These are phyloP conservation scores for Pestalotiopsis sp. DNA, from an alignment of 2,329 filamentous ascomycete species.

Conservation along the genomic window DNA sequence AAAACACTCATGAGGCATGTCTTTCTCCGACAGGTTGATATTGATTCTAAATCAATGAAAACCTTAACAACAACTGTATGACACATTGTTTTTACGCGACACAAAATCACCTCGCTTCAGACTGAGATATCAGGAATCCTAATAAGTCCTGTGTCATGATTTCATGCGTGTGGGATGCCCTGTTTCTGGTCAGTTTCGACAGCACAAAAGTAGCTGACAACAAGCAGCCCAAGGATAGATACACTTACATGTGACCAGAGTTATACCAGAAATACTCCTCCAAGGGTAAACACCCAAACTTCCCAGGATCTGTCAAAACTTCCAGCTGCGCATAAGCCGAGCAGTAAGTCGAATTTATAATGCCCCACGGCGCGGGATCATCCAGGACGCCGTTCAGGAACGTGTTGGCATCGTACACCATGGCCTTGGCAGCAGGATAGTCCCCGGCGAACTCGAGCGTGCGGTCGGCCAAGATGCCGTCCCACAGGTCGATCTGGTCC, in stretches of 20 bases:
- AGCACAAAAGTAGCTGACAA: not conserved
- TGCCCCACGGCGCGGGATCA: slow-evolving; percentile 25
- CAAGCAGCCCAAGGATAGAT: not conserved
- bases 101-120: not conserved
- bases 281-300: slow-evolving; percentile 31
- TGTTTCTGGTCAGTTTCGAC: not conserved
- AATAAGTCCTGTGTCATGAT: not conserved
- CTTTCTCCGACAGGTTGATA: no score
- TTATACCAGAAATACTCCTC: slow-evolving; percentile 36
- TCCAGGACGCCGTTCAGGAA: slow-evolving; percentile 33
- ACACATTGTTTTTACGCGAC: no score
- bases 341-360: slow-evolving; percentile 32
- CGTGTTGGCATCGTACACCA: slow-evolving; percentile 33
- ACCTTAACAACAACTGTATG: no score
- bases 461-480: slow-evolving; percentile 37
- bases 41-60: no score
- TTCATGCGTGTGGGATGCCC: not conserved
- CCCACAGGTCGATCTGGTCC: slow-evolving; percentile 48
- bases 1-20: no score
- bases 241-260: slow-evolving; percentile 28
- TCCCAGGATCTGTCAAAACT: slow-evolving; percentile 22
- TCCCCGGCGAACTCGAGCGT: slow-evolving; percentile 33
- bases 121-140: not conserved
- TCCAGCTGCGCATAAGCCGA: slow-evolving; percentile 26
- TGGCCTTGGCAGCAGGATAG: slow-evolving; percentile 20